Base-by-base conservation (phyloP, 176 grass and related monocot genomes). In the Pontederia crassipes region DNA sequence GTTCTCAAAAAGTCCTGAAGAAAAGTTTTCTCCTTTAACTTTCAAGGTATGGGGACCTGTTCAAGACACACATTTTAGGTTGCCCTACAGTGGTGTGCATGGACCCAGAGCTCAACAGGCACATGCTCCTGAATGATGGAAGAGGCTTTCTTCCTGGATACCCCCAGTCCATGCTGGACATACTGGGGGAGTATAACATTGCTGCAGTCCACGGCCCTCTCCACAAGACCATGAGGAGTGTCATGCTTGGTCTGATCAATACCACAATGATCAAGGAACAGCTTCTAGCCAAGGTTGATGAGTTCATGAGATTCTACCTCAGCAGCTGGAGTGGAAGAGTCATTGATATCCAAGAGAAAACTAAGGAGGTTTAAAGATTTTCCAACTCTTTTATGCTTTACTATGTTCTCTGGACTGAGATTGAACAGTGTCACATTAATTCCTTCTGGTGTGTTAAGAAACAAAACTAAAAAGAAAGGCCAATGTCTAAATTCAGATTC, bases 51-150 rank as follows among this genome's bases (percentile, higher is more conserved):
- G 93, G 93, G 24, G 81, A 72, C 61, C 48, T 98, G 61, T 98
- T 98, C 77, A 75, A 86, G 72, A 85, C 93, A 52, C 93, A 98
- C 74, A 98, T 98, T 77, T 73, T 98, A 60, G 93, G 93, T 0
- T 98, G 93, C 76, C 93, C 93, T 12, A 98, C 93, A 13, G 88
- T 98, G 46, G 84, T 98, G 59, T 92, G 79, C 77, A 98, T 98
- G 93, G 88, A 98, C 63, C 79, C 93, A 12, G 93, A 98, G 64
- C 66, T 92, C 8, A 98, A 98, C 71, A 85, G 88, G 12, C 79
- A 69, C 27, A 72, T 81, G 52, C 84, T 98, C 12, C 74, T 73
- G 49, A 86, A 75, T 53, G 93, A 98, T 3, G 71, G 79, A 24
- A 81, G 77, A 9, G 83, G 93, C 18, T 85, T 98, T 48, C 62